These are phyloP conservation scores for Corniculantispora saksenae DNA, from an alignment of 2,329 filamentous ascomycete species.

Conservation along the genomic window DNA sequence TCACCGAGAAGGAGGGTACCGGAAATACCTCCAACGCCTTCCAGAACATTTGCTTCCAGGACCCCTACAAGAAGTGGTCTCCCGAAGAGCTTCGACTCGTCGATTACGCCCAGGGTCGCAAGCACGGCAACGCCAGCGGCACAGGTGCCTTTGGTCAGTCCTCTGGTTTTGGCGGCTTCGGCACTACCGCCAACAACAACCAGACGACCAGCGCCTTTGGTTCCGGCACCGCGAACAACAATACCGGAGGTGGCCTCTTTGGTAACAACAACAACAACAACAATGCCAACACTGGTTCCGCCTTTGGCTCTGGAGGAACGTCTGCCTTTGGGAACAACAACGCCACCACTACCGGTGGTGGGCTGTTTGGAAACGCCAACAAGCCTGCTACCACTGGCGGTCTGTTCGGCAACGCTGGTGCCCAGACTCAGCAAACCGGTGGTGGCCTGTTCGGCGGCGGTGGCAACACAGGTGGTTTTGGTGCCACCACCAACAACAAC, in stretches of 20 bases:
- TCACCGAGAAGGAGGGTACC: constrained; percentile 71
- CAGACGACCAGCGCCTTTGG: constrained; percentile 43
- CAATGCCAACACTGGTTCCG: constrained; percentile 31
- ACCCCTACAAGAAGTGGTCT: constrained; percentile 85
- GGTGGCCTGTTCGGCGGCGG: constrained; percentile 44
- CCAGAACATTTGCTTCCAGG: constrained; percentile 78
- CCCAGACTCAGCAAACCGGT: constrained; percentile 21
- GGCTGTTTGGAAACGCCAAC: constrained; percentile 39
- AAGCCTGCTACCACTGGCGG: constrained; percentile 34
- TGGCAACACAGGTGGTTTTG: constrained; percentile 30
- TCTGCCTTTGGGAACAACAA: constrained; percentile 39
- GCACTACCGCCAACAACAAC: constrained; percentile 39
- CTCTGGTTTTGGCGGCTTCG: constrained; percentile 54
- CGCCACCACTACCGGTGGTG: constrained; percentile 30
- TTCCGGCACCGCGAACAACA: constrained; percentile 35
- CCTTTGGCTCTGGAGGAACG: constrained; percentile 24
- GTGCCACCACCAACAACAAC: constrained; percentile 25
- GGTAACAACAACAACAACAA: constrained; percentile 34
- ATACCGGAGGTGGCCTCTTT: constrained; percentile 40
- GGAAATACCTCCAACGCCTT: constrained; percentile 62
- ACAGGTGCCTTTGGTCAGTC: constrained; percentile 79
- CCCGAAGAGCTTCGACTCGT: constrained; percentile 80
- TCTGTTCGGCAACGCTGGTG: constrained; percentile 39
- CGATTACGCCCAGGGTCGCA: constrained; percentile 86
- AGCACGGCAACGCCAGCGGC: constrained; percentile 78